These are phyloP conservation scores for Logfia minima DNA, from an alignment of 129 eudicot genomes.

Conservation along the genomic window DNA sequence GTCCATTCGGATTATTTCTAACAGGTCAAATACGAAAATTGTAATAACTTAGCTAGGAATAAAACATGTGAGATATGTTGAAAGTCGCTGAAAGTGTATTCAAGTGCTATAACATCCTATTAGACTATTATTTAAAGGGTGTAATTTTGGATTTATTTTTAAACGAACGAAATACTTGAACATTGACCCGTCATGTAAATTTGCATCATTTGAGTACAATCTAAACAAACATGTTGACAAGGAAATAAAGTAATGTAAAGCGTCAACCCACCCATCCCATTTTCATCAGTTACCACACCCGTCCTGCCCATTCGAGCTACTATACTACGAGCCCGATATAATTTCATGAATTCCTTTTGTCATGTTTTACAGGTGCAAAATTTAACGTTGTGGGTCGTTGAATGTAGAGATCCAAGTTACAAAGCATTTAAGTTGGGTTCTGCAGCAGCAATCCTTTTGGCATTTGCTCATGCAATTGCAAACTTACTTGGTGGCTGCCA, in stretches of 20 bases:
- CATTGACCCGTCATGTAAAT: neutral
- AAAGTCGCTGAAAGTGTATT: too few species aligned
- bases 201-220: neutral
- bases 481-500: slow-evolving; percentile 75
- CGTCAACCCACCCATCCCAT: neutral
- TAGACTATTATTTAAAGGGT: neutral
- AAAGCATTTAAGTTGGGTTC: slow-evolving; percentile 69
- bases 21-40: neutral
- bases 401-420: slow-evolving; percentile 82
- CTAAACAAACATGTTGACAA: too few species aligned
- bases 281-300: neutral
- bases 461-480: slow-evolving; percentile 60
- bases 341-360: neutral
- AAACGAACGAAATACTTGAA: neutral
- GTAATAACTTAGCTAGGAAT: neutral
- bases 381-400: slow-evolving; percentile 60
- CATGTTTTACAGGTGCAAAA: slow-evolving; percentile 39
- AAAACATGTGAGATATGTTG: neutral
- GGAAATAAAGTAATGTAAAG: too few species aligned
- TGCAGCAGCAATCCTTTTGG: slow-evolving; percentile 56
- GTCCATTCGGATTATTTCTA: neutral
- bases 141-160: neutral
- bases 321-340: neutral
- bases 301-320: neutral
- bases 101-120: neutral